phyloP scores from a whole-genome alignment of 768 basidiomycete genomes.

The Candolleomyces efflorescens region DNA sequence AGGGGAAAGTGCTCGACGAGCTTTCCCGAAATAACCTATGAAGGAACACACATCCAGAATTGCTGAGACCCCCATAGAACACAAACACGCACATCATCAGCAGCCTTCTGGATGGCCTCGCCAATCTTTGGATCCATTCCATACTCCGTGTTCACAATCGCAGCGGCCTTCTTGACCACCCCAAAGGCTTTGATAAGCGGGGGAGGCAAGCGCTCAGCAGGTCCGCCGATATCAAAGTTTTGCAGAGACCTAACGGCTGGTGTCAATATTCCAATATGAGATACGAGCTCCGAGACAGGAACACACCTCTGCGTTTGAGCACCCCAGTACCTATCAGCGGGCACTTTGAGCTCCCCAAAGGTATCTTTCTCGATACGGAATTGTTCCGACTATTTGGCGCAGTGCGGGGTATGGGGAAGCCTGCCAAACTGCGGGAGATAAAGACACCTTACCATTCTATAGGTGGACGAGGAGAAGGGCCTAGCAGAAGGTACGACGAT shows the following conservation, averaged over 20 bases:
- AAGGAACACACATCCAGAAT: conserved; percentile 5
- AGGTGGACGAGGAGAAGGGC: neutral
- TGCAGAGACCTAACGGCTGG: conserved; percentile 67
- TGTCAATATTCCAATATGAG: neutral
- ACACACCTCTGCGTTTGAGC: conserved; percentile 91
- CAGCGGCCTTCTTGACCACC: conserved; percentile 95
- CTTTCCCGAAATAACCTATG: conserved; percentile 94
- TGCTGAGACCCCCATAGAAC: neutral
- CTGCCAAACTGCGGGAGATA: neutral
- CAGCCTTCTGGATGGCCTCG: conserved; percentile 85
- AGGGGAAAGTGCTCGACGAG: conserved; percentile 95
- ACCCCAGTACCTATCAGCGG: conserved; percentile 83
- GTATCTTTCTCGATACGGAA: conserved; percentile 89
- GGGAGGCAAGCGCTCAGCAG: conserved; percentile 85
- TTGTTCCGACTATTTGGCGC: conserved; percentile 31
- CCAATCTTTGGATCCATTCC: conserved; percentile 88
- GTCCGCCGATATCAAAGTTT: conserved; percentile 98
- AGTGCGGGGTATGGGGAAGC: neutral
- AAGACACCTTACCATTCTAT: neutral
- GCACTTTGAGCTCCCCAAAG: conserved; percentile 90
- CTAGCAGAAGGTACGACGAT: conserved; percentile 1
- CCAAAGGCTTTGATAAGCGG: conserved; percentile 99
- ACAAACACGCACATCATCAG: conserved; percentile 72
- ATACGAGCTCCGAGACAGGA: neutral
- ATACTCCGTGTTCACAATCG: conserved; percentile 83